Conservation (phyloP, 2,329 filamentous ascomycete species). For the Phialophora expanda region DNA sequence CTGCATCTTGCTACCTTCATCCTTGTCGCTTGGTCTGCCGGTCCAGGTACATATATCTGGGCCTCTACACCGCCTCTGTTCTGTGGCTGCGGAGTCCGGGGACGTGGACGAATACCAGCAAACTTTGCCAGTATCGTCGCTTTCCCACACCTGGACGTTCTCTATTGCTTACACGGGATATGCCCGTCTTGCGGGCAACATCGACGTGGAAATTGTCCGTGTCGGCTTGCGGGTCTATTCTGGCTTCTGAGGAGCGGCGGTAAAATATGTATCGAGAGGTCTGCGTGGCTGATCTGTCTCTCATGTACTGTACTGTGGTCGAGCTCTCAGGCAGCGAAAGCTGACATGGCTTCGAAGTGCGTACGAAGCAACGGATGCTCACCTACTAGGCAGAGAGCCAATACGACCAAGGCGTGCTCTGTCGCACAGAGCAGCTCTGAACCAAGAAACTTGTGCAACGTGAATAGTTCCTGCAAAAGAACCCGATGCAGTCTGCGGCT, state of each 20-base stretch:
- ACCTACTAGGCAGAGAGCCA: conserved; percentile 54
- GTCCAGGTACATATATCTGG: neutral
- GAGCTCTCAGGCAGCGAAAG: conserved; percentile 55
- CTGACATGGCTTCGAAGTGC: conserved; percentile 49
- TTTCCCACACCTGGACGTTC: too few species aligned
- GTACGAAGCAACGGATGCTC: conserved; percentile 48
- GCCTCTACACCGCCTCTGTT: neutral
- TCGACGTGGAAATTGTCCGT: conserved; percentile 57
- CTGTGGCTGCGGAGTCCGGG: neutral
- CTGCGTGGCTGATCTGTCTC: conserved; percentile 47
- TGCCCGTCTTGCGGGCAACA: too few species aligned
- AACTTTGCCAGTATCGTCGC: too few species aligned
- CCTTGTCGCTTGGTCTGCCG: neutral
- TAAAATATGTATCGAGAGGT: conserved; percentile 52
- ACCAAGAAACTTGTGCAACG: neutral
- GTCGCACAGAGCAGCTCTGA: neutral
- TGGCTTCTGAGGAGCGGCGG: conserved; percentile 42
- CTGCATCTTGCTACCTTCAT: neutral
- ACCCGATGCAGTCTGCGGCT: neutral
- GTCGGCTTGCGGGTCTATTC: conserved; percentile 53
- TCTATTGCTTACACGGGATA: too few species aligned
- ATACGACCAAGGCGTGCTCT: neutral
- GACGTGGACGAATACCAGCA: too few species aligned
- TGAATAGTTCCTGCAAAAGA: neutral
- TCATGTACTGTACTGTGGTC: conserved; percentile 53